phyloP scores from a whole-genome alignment of 257 asterid species.

The Nicotiana undulata region DNA sequence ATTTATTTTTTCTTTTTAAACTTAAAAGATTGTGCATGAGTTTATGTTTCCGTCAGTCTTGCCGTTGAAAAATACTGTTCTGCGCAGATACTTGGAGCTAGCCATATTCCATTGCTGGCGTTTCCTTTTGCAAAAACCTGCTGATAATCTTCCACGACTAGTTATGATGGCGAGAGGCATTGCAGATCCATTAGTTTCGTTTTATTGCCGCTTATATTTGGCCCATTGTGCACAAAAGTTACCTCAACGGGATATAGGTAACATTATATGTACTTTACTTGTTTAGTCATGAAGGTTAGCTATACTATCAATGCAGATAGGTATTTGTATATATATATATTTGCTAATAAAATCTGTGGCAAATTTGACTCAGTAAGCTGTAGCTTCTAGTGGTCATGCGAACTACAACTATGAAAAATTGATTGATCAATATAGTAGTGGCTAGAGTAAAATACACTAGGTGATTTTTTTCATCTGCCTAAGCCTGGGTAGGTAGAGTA shows the following conservation, averaged over 20 bases:
- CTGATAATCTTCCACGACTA: constrained; percentile 58
- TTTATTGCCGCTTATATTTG: constrained; percentile 76
- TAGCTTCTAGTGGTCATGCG: neutral
- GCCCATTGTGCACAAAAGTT: constrained; percentile 67
- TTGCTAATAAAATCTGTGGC: neutral
- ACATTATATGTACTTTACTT: constrained; percentile 8
- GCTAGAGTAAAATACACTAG: neutral
- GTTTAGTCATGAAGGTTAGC: neutral
- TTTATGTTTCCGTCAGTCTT: neutral
- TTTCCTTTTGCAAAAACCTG: constrained; percentile 53
- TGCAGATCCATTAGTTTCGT: constrained; percentile 74
- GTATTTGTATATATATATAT: neutral
- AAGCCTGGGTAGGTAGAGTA: neutral
- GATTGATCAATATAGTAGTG: neutral
- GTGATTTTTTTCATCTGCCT: neutral
- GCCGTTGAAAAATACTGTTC: constrained; percentile 11
- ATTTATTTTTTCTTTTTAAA: neutral
- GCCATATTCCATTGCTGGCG: constrained; percentile 74
- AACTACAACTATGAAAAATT: neutral
- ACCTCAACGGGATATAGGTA: constrained; percentile 49
- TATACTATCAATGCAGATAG: neutral
- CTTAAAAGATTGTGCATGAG: neutral
- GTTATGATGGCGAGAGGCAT: constrained; percentile 80
- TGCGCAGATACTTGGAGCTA: constrained; percentile 76
- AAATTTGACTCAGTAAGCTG: constrained; percentile 1